Base-by-base conservation (phyloP, 306 rosid species). In the Vicia sativa region DNA sequence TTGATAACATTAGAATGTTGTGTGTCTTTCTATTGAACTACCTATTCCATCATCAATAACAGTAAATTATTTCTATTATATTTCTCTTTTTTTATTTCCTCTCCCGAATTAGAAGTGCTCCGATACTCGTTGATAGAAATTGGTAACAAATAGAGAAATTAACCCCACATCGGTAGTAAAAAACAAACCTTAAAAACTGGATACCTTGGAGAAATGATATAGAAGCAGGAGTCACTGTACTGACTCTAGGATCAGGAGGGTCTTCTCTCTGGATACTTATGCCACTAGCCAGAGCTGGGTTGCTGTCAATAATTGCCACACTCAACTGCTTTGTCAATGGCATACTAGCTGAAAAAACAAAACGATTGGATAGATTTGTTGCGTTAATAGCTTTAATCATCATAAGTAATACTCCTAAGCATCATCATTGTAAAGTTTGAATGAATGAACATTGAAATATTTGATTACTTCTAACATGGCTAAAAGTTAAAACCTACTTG, bases 221-320 rank as follows among this genome's bases (percentile, higher is more conserved):
- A 70, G 87, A 78, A 54, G 96, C 86, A 23, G 98, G 96, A 61
- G 98, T 90, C 34, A 93, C 87, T 46, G 97, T 86, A 81, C 97
- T 93, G 82, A 88, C 98, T 78, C 98, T 88, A 74, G 98, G 81
- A 85, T 88, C 97, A 6, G 98, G 97, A 45, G 90, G 85, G 25
- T 78, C 91, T 31, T 88, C 96, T 73, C 85, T 90, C 67, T 86
- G 88, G 73, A 86, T 72, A 74, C 70, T n/a, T 55, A 77, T 39
- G 68, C 78, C 65, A 68, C 83, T 68, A 14, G 68, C 78, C 6
- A 93, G 68, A 52, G 91, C 91, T 13, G 98, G 98, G 79, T 88
- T 93, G 82, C 97, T 85, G 86, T 93, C 98, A 62, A 93, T 82
- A 78, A 90, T 90, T 74, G 98, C 98, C 71, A 93, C 92, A 41